Conservation (phyloP, 1,284 basidiomycete species). For the Sporisorium iseilematis-ciliati region DNA sequence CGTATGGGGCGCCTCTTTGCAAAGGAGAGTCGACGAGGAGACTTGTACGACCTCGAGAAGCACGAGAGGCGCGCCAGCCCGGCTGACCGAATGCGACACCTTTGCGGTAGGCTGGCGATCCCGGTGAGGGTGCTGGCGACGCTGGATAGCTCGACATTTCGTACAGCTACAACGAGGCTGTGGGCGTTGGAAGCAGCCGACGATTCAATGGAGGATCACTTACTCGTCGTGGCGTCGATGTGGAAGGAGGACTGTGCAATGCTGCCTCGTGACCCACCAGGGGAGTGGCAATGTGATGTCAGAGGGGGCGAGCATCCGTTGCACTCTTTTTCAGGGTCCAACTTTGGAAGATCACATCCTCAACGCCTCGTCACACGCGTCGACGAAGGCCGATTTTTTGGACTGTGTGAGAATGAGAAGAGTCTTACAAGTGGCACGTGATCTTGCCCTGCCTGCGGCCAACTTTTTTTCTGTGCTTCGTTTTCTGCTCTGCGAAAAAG, state of each 20-base stretch:
- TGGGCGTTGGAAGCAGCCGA: no score
- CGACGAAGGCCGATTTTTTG: background rate
- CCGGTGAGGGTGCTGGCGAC: constrained; percentile 32
- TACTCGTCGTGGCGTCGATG: background rate
- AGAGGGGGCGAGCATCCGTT: constrained; percentile 1
- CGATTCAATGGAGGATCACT: no score
- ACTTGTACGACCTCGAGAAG: constrained; percentile 36
- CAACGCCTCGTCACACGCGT: constrained; percentile 1
- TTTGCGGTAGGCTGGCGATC: constrained; percentile 48
- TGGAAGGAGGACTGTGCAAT: background rate
- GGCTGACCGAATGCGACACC: constrained; percentile 53
- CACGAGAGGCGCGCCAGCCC: constrained; percentile 49
- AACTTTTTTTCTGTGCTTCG: constrained; percentile 3
- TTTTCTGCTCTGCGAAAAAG: constrained; percentile 5
- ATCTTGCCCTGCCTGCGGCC: background rate
- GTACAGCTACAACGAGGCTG: background rate
- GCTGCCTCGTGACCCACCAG: background rate
- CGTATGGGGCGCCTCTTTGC: constrained; percentile 9
- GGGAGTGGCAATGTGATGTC: constrained; percentile 19
- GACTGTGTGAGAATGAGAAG: background rate
- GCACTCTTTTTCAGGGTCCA: constrained; percentile 25
- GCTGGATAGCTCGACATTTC: constrained; percentile 32
- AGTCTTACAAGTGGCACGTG: constrained; percentile 27
- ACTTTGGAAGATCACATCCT: constrained; percentile 29
- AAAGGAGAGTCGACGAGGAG: constrained; percentile 27